These are phyloP conservation scores for Claviceps paspali DNA, from an alignment of 2,329 filamentous ascomycete genomes.

Conservation along the genomic window DNA sequence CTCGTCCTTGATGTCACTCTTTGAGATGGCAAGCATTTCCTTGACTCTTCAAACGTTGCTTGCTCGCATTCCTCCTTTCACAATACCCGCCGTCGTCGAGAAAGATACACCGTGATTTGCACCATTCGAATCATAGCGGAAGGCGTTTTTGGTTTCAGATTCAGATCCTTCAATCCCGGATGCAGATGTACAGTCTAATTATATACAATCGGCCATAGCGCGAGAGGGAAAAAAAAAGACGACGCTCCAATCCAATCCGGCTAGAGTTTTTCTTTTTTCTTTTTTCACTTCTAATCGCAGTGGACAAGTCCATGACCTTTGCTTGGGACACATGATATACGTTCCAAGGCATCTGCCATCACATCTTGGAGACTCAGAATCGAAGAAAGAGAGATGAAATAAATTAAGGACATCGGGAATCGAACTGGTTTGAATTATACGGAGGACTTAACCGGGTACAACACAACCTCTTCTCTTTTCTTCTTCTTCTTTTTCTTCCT, in stretches of 20 bases:
- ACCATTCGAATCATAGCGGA: slow-evolving; percentile 35
- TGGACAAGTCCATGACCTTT: slow-evolving; percentile 6
- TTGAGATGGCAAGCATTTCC: slow-evolving; percentile 27
- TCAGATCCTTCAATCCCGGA: slow-evolving; percentile 30
- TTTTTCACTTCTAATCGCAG: slow-evolving; percentile 4
- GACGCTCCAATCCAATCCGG: background rate
- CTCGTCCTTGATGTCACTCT: slow-evolving; percentile 86
- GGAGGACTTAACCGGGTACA: slow-evolving; percentile 9
- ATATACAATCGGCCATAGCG: slow-evolving; percentile 25
- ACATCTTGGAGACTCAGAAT: slow-evolving; percentile 19
- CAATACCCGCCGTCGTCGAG: slow-evolving; percentile 14
- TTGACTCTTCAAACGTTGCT: slow-evolving; percentile 12
- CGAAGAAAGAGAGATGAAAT: slow-evolving; percentile 12
- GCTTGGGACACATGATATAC: slow-evolving; percentile 7
- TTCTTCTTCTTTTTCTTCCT: slow-evolving; percentile 4
- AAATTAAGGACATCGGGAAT: slow-evolving; percentile 7
- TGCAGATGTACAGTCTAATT: slow-evolving; percentile 39
- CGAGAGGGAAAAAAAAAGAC: background rate
- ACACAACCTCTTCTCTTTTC: slow-evolving; percentile 6
- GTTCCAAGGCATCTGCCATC: slow-evolving; percentile 14
- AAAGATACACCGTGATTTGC: slow-evolving; percentile 20
- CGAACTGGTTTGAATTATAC: slow-evolving; percentile 1
- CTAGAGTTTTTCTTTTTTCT: slow-evolving; percentile 4
- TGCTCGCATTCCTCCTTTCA: slow-evolving; percentile 17
- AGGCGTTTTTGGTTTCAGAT: slow-evolving; percentile 44